Percentiles rank a stretch among this genome's conserved stretches.
Evolutionary conservation across 2,329 filamentous ascomycete species (phyloP).

Genomic region (Coniochaeta pulveracea): DNA sequence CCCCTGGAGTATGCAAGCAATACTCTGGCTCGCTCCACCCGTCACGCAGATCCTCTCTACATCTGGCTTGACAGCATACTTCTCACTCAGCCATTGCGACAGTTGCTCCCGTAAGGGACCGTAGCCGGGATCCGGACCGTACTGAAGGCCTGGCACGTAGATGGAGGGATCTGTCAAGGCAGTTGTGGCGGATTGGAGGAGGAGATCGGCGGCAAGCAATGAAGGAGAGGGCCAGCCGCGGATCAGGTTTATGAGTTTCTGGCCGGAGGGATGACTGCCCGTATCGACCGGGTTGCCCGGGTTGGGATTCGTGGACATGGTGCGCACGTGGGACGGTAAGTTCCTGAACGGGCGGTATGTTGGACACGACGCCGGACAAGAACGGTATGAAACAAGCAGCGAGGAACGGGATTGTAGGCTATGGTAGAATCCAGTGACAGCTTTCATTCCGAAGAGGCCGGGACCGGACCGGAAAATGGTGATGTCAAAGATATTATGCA

Average conservation of each 20-base stretch:
- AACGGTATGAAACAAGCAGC: too few relatives aligned
- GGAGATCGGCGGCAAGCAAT: conserved; percentile 53
- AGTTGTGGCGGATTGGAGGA: conserved; percentile 47
- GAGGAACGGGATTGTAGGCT: too few relatives aligned
- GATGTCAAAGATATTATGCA: too few relatives aligned
- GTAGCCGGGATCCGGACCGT: conserved; percentile 70
- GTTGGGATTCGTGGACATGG: too few relatives aligned
- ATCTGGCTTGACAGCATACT: conserved; percentile 37
- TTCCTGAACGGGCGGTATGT: too few relatives aligned
- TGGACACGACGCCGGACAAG: too few relatives aligned
- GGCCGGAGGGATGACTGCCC: too few relatives aligned
- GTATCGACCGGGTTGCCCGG: too few relatives aligned
- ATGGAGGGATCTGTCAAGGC: conserved; percentile 50
- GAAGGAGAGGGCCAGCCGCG: conserved; percentile 54
- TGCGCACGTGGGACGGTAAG: too few relatives aligned
- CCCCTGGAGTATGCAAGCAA: conserved; percentile 66
- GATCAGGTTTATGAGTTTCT: conserved; percentile 49
- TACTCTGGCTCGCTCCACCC: conserved; percentile 74
- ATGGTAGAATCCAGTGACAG: too few relatives aligned
- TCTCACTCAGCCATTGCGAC: conserved; percentile 56
- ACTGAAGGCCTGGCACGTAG: conserved; percentile 56
- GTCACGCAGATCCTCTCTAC: conserved; percentile 64
- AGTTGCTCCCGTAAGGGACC: conserved; percentile 56
- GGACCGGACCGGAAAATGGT: too few relatives aligned
- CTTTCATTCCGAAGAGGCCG: too few relatives aligned